Evolutionary conservation across 495 filamentous ascomycete genomes (phyloP).

Genomic region (Collariella sp.): DNA sequence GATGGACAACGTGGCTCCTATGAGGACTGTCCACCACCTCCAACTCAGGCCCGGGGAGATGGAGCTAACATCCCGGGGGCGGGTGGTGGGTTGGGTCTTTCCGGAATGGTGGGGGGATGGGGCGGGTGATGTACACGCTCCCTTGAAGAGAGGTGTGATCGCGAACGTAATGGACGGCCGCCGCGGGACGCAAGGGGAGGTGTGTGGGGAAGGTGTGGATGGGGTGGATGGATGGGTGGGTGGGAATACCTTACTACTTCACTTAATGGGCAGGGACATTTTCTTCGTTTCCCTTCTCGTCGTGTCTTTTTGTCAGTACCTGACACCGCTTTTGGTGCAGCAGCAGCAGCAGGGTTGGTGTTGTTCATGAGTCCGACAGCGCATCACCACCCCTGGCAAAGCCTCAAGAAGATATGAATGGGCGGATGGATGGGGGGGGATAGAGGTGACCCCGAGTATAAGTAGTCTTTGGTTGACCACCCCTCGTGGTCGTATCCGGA

Average conservation of each 20-base stretch:
- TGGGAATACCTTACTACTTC: not conserved
- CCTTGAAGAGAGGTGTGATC: conserved; percentile 24
- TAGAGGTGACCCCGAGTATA: conserved; percentile 2
- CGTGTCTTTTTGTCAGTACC: too few species aligned
- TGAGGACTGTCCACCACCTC: conserved; percentile 23
- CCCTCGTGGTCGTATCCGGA: too few species aligned
- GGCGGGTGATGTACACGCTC: conserved; percentile 10
- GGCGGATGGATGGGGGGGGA: not conserved
- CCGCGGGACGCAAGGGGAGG: not conserved
- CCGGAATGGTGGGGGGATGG: conserved; percentile 11
- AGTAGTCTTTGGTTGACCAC: not conserved
- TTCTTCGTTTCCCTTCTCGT: not conserved
- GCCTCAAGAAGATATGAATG: too few species aligned
- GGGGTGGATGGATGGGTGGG: not conserved
- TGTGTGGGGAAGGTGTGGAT: too few species aligned
- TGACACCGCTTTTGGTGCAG: conserved; percentile 18
- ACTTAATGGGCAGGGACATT: not conserved
- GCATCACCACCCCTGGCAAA: not conserved
- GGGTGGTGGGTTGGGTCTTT: too few species aligned
- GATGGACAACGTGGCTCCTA: conserved; percentile 36
- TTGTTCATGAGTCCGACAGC: not conserved
- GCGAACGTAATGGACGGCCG: conserved; percentile 11
- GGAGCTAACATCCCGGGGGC: conserved; percentile 28
- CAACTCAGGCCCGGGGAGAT: conserved; percentile 22
- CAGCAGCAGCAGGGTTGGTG: too few species aligned